phyloP scores from a whole-genome alignment of 1,284 basidiomycete species.

The Sphaerobolus stellatus region DNA sequence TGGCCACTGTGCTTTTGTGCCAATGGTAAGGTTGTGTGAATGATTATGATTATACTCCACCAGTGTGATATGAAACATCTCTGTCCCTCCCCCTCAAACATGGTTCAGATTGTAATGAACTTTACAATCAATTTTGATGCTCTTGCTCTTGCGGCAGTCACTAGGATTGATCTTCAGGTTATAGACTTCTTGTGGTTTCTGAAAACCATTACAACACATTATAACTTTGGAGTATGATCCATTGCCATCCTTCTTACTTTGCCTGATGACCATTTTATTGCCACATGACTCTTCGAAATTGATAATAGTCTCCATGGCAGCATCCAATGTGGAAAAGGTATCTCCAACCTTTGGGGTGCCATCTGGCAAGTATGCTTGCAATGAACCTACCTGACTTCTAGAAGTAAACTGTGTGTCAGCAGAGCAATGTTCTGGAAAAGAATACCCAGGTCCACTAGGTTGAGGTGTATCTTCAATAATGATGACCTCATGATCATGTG shows the following conservation, averaged over 20 bases:
- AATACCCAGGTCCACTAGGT: no score
- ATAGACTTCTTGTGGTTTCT: neutral
- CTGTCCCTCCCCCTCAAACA: neutral
- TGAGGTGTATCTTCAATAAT: no score
- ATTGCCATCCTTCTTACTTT: neutral
- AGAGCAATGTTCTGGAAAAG: no score
- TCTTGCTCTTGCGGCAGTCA: neutral
- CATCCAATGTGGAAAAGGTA: neutral
- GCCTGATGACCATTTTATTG: neutral
- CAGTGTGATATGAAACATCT: neutral
- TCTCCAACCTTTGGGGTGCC: neutral
- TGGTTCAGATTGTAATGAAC: neutral
- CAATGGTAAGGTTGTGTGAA: neutral
- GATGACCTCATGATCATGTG: no score
- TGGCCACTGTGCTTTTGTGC: neutral
- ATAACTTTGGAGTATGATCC: neutral
- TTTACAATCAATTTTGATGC: neutral
- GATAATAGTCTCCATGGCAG: neutral
- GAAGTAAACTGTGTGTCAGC: no score
- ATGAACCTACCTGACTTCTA: no score
- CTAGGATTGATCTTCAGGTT: neutral
- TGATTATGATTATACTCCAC: neutral
- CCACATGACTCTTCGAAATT: neutral
- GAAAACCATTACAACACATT: neutral
- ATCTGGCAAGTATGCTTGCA: neutral